These are phyloP conservation scores for Pinus albicaulis DNA, from an alignment of 75 land plant genomes.

Conservation along the genomic window DNA sequence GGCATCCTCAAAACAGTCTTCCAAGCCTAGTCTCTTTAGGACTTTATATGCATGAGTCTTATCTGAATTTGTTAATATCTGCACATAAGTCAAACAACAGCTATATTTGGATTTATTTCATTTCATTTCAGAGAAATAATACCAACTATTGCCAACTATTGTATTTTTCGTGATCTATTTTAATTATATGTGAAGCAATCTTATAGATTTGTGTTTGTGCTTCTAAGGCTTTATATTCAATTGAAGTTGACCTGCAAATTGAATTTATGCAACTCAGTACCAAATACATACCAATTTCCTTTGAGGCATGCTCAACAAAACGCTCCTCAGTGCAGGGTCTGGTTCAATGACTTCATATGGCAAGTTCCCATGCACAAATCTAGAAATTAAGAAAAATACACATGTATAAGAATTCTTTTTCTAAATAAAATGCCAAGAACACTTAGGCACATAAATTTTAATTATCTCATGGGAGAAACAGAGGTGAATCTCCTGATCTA, in stretches of 20 bases:
- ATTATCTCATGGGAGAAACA: background rate
- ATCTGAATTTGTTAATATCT: conserved; percentile 61
- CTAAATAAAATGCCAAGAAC: background rate
- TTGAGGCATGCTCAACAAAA: conserved; percentile 13
- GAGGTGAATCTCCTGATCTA: background rate
- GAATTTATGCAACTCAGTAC: background rate
- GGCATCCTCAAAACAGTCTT: conserved; percentile 38
- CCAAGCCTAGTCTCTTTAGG: conserved; percentile 31
- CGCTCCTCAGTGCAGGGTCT: conserved; percentile 42
- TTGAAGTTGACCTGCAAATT: background rate
- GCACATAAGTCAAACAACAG: background rate
- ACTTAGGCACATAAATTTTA: background rate
- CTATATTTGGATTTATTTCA: too few species aligned
- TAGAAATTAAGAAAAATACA: conserved; percentile 3
- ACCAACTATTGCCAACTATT: background rate
- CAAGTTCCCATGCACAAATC: conserved; percentile 77
- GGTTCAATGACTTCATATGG: conserved; percentile 71
- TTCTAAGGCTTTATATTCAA: background rate
- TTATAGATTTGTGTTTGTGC: conserved; percentile 28
- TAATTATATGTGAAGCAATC: conserved; percentile 50
- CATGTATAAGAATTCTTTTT: background rate
- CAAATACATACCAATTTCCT: background rate
- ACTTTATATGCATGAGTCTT: conserved; percentile 30
- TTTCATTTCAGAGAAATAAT: too few species aligned
- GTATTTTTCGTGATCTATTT: conserved; percentile 39